Conservation (phyloP, 2,329 filamentous ascomycete genomes). For the Colletotrichum spinosum region DNA sequence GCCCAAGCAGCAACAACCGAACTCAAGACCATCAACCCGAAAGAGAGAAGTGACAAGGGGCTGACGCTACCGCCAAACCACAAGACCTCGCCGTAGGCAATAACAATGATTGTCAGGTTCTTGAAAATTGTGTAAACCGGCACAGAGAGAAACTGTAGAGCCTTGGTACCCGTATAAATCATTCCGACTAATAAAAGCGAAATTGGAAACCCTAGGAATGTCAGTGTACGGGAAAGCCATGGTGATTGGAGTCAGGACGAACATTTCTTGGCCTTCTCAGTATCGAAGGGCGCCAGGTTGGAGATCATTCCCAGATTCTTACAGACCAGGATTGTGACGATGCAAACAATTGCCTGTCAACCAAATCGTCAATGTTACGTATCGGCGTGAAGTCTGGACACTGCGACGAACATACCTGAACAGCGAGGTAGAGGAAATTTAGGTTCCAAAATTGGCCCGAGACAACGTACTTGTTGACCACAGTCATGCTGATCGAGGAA, state of each 20-base stretch:
- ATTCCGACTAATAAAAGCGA: constrained; percentile 96
- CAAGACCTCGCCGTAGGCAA: constrained; percentile 96
- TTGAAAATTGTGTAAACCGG: constrained; percentile 99
- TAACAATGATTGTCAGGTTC: constrained; percentile 98
- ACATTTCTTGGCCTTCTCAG: constrained; percentile 94
- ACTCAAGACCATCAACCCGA: constrained; percentile 95
- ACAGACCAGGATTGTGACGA: constrained; percentile 83
- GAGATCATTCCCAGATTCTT: constrained; percentile 86
- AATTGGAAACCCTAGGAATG: constrained; percentile 88
- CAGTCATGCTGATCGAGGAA: constrained; percentile 98
- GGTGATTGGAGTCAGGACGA: constrained; percentile 49
- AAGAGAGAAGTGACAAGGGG: constrained; percentile 88
- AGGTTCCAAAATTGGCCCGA: constrained; percentile 93
- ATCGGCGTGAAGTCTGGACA: too few relatives aligned
- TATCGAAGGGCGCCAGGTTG: constrained; percentile 84
- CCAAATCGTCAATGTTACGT: too few relatives aligned
- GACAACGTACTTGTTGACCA: constrained; percentile 99
- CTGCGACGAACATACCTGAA: constrained; percentile 76
- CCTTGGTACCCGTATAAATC: constrained; percentile 98
- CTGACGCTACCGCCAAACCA: constrained; percentile 98
- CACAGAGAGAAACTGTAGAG: constrained; percentile 94
- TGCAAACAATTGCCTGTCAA: constrained; percentile 85
- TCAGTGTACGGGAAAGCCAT: constrained; percentile 37
- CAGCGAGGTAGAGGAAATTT: constrained; percentile 92
- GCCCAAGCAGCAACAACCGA: constrained; percentile 97